A percentile compares a stretch with the other conserved stretches of the same genome.
Conservation (phyloP, 139 green algal genomes). For the Chlorella sp. region DNA sequence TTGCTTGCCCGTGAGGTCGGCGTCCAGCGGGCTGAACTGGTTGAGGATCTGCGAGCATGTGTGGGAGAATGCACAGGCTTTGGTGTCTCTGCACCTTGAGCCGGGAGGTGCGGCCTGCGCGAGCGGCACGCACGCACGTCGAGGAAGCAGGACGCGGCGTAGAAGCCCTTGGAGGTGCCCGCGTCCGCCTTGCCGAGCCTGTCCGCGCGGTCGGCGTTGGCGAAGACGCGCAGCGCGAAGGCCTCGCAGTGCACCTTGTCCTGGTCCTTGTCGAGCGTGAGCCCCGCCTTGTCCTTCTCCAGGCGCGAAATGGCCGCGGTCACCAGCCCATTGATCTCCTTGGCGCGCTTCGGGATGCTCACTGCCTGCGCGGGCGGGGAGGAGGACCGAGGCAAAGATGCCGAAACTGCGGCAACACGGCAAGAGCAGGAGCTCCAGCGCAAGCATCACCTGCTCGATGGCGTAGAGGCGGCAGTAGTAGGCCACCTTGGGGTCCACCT, state of each 20-base stretch:
- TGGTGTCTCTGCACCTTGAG: not conserved
- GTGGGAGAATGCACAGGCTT: not conserved
- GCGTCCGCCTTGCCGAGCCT: constrained; percentile 51
- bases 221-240: constrained; percentile 73
- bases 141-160: constrained; percentile 82
- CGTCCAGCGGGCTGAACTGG: constrained; percentile 62
- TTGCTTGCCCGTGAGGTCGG: constrained; percentile 71
- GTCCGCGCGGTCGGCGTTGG: constrained; percentile 44
- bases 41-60: constrained; percentile 51
- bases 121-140: constrained; percentile 44
- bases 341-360: constrained; percentile 39
- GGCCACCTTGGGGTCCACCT: constrained; percentile 60
- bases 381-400: not conserved
- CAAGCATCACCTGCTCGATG: constrained; percentile 67
- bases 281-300: constrained; percentile 48
- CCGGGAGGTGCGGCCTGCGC: not conserved
- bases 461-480: constrained; percentile 78
- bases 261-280: constrained; percentile 29
- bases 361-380: constrained; percentile 38
- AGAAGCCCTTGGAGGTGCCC: constrained; percentile 75
- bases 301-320: constrained; percentile 35
- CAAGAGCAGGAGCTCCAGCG: too few species aligned
- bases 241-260: constrained; percentile 48
- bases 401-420: too few species aligned
- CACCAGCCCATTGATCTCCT: constrained; percentile 59